Conservation (phyloP, 768 basidiomycete species). For the Mycena galopus region DNA sequence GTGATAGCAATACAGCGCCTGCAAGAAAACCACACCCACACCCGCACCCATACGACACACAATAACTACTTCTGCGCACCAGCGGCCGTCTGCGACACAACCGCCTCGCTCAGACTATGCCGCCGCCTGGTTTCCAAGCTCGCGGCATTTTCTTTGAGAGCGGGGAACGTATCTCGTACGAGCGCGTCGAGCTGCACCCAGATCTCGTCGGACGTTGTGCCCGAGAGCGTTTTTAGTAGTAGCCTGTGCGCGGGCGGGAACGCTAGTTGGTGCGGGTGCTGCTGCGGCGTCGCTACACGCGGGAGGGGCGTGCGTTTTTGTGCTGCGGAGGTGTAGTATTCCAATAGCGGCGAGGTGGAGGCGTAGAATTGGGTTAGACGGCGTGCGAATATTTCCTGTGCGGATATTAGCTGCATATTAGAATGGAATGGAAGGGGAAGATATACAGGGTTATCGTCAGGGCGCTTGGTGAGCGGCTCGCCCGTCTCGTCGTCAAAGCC, state of each 20-base stretch:
- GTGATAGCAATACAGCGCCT: constrained; percentile 16
- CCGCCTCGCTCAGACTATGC: constrained; percentile 68
- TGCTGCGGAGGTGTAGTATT: constrained; percentile 67
- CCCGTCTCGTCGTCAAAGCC: constrained; percentile 91
- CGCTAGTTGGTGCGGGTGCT: constrained; percentile 66
- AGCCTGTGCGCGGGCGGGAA: constrained; percentile 61
- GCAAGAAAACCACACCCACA: background rate
- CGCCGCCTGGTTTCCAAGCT: constrained; percentile 56
- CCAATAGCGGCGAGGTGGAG: constrained; percentile 84
- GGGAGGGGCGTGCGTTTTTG: constrained; percentile 41
- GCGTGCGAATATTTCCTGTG: constrained; percentile 81
- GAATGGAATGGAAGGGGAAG: background rate
- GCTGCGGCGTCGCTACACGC: constrained; percentile 45
- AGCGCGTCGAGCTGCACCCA: constrained; percentile 85
- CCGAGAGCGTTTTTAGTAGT: constrained; percentile 71
- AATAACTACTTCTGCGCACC: constrained; percentile 1
- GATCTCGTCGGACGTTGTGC: constrained; percentile 88
- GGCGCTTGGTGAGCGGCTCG: constrained; percentile 87
- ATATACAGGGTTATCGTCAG: constrained; percentile 90
- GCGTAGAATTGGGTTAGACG: constrained; percentile 83
- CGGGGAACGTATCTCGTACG: constrained; percentile 70
- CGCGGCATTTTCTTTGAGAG: constrained; percentile 64
- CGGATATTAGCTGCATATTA: constrained; percentile 20
- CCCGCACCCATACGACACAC: background rate
- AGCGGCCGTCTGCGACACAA: constrained; percentile 36